Conservation (phyloP, 805 yeast genomes). For the Pichia gijzeniarum region DNA sequence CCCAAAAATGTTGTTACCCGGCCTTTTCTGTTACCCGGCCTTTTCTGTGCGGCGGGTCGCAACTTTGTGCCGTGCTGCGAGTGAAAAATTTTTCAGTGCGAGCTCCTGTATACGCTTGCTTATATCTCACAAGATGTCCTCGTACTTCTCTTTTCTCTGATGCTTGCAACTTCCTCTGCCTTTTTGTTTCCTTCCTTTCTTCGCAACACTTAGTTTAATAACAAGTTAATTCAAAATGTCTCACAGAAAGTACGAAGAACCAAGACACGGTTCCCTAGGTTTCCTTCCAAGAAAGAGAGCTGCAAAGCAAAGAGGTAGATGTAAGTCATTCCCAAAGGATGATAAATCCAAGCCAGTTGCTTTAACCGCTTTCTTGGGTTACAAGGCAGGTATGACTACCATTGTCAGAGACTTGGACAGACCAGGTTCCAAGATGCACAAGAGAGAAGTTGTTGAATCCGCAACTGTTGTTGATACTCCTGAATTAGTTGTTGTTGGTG, state of each 20-base stretch:
- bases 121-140: no score
- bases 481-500: constrained; percentile 98
- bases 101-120: no score
- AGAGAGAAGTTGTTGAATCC: constrained; percentile 99
- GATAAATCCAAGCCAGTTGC: constrained; percentile 96
- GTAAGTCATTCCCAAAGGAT: constrained; percentile 99
- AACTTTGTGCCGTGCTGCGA: no score
- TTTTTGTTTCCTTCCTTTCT: not conserved
- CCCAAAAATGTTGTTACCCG: no score
- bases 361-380: constrained; percentile 99
- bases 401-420: constrained; percentile 99
- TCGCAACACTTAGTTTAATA: constrained; percentile 10
- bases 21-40: no score
- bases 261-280: constrained; percentile 99
- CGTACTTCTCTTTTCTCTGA: not conserved
- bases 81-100: no score
- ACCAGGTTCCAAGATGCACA: constrained; percentile 99
- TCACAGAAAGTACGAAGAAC: constrained; percentile 99
- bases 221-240: constrained; percentile 54
- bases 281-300: constrained; percentile 99
- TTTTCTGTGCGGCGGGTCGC: no score
- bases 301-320: constrained; percentile 96
- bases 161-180: not conserved
- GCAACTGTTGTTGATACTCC: constrained; percentile 99
- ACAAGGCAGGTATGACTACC: constrained; percentile 99